Evolutionary conservation across 148 eudicot species (phyloP), one percentile per base, ranked within the genome.

Genomic region (Mesembryanthemum crystallinum): DNA sequence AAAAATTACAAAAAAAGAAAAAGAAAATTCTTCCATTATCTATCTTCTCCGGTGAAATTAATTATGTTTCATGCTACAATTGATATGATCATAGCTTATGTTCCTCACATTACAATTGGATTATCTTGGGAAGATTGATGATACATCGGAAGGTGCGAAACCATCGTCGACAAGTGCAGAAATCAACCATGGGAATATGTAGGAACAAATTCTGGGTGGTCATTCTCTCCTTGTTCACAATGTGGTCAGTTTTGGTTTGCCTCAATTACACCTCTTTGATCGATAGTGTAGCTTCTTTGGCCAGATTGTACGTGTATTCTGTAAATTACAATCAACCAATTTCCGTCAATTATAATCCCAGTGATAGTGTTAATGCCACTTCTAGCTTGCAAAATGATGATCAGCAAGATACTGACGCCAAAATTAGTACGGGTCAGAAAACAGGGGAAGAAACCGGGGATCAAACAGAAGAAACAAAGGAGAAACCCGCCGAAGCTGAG

Each of bases 241-340:
- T 84, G 17, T 84, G 87, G 87, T 79, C 82, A 29, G 62, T 84
- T 73, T 76, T 84, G 20, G 73, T 84, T 49, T 82, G 78, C 64
- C 73, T 84, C 1, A 84, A 82, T 77, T 84, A 84, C 60, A 76
- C 85, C 1, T 84, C 87, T 35, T 55, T 84, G 74, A 79, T 84
- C 21, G 49, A 63, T 49, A 81, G 82, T 51, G 83, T 82, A 43
- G 67, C 82, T 8, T 76, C 84, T 0, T 60, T 84, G 54, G 81
- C 87, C 20, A 76, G 43, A 63, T 79, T 63, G 57, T 84, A 84
- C 42, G 83, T 82, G 5, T 81, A 84, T 58, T 81, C 84, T 33
- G 80, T 75, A 61, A 71, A 84, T 49, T 78, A 84, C 17, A 58
- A 81, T 20, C 69, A 79, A 20, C 27, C 75, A 3, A 67, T 73